Evolutionary conservation across 768 basidiomycete genomes (phyloP).

Genomic region (Kwoniella newhampshirensis): DNA sequence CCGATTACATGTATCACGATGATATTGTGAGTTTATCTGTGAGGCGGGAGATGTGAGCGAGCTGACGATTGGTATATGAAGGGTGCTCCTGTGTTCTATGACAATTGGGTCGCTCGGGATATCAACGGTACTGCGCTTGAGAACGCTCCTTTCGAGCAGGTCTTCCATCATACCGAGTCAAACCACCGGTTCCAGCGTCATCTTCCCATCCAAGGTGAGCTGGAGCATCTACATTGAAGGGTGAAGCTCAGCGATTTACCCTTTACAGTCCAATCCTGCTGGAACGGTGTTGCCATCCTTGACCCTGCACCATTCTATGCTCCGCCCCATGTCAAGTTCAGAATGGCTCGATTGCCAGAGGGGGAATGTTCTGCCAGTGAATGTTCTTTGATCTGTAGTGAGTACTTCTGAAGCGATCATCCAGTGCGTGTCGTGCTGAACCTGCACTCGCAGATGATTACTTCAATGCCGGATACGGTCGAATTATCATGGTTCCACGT

Average conservation of each 20-base stretch:
- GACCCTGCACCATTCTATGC: slow-evolving; percentile 95
- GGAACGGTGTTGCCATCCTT: slow-evolving; percentile 95
- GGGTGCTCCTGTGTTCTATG: slow-evolving; percentile 89
- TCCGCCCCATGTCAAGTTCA: slow-evolving; percentile 85
- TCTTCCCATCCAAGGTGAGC: slow-evolving; percentile 72
- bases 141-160: slow-evolving; percentile 91
- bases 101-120: slow-evolving; percentile 89
- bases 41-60: background rate
- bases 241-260: background rate
- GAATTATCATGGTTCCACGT: slow-evolving; percentile 96
- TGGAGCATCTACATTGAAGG: no score
- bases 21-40: slow-evolving; percentile 66
- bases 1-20: slow-evolving; percentile 99
- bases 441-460: slow-evolving; percentile 65
- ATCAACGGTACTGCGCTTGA: slow-evolving; percentile 98
- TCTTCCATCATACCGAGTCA: slow-evolving; percentile 82
- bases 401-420: slow-evolving; percentile 17
- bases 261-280: slow-evolving; percentile 86
- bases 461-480: slow-evolving; percentile 91
- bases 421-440: slow-evolving; percentile 1
- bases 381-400: slow-evolving; percentile 88
- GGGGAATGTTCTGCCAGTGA: slow-evolving; percentile 93
- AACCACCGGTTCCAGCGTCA: slow-evolving; percentile 82
- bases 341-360: slow-evolving; percentile 87
- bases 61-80: slow-evolving; percentile 30